phyloP scores from a whole-genome alignment of 129 eudicot genomes.

The Escallonia rubra region DNA sequence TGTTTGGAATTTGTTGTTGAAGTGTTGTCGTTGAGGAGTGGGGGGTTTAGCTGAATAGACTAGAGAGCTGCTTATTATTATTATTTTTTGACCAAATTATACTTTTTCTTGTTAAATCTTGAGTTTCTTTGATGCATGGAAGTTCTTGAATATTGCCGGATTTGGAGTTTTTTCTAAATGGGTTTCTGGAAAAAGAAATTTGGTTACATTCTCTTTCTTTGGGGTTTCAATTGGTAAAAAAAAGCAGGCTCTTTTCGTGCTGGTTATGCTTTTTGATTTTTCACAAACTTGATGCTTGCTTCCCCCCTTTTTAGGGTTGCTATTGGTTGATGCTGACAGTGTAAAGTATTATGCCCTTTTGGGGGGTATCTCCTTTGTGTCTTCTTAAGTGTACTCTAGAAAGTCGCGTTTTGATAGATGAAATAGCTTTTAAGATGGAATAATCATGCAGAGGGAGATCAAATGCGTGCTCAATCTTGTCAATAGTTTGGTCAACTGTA shows the following conservation, averaged over 20 bases:
- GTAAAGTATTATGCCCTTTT: not conserved
- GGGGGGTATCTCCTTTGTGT: no score
- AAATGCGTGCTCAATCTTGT: no score
- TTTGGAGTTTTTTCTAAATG: not conserved
- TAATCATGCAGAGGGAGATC: no score
- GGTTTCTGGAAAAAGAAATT: not conserved
- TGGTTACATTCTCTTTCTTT: no score
- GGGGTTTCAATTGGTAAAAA: not conserved
- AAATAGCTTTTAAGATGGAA: no score
- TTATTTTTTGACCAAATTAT: not conserved
- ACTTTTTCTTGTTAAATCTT: not conserved
- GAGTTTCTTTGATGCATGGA: not conserved
- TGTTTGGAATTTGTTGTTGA: not conserved
- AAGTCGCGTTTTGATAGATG: no score
- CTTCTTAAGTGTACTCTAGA: no score
- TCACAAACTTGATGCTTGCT: not conserved
- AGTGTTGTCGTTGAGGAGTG: slow-evolving; percentile 3
- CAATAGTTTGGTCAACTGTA: no score
- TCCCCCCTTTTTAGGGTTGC: not conserved
- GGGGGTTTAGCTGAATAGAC: slow-evolving; percentile 1
- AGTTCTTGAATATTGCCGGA: not conserved
- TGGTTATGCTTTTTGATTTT: not conserved
- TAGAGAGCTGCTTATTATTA: no score
- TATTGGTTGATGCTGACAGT: not conserved
- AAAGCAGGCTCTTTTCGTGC: not conserved